A percentile compares a stretch with the other conserved stretches of the same genome.
These are phyloP conservation scores for Cardamine chenopodiifolia DNA, from an alignment of 345 rosid genomes.

Conservation along the genomic window DNA sequence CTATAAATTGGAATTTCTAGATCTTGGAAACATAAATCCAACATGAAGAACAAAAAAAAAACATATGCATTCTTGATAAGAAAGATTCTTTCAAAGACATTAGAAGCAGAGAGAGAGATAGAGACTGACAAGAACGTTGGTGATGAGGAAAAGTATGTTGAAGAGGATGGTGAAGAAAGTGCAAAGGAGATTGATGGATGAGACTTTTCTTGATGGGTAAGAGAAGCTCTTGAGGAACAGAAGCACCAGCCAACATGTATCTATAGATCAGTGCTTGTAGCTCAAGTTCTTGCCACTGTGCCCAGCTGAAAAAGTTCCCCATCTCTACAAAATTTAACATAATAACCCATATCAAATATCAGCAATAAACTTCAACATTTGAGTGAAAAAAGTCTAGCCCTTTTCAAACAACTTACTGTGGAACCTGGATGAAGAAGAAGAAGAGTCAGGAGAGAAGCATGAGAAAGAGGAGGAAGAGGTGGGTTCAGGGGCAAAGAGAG, in stretches of 20 bases:
- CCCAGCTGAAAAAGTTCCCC: constrained; percentile 75
- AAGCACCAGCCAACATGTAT: constrained; percentile 69
- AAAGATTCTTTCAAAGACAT: neutral
- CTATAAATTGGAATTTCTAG: constrained; percentile 16
- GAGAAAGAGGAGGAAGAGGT: constrained; percentile 53
- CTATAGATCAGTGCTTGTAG: constrained; percentile 88
- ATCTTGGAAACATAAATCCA: constrained; percentile 37
- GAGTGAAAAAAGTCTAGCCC: neutral
- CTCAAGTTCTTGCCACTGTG: constrained; percentile 91
- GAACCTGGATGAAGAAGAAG: constrained; percentile 48
- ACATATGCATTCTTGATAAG: neutral
- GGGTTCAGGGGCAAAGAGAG: constrained; percentile 67
- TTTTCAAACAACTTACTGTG: constrained; percentile 49
- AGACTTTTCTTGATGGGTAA: constrained; percentile 58
- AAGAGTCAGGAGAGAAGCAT: constrained; percentile 47
- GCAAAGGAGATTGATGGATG: constrained; percentile 44
- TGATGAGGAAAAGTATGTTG: constrained; percentile 37
- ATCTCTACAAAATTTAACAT: constrained; percentile 49
- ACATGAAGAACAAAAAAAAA: neutral
- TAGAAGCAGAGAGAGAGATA: constrained; percentile 8
- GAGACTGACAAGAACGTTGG: constrained; percentile 30
- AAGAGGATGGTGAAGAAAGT: constrained; percentile 46
- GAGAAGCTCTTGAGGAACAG: constrained; percentile 75
- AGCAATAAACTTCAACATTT: constrained; percentile 7
- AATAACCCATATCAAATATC: neutral